These are phyloP conservation scores for Coemansia sp. DNA, from an alignment of 192 early-diverging fungal genomes.

Conservation along the genomic window DNA sequence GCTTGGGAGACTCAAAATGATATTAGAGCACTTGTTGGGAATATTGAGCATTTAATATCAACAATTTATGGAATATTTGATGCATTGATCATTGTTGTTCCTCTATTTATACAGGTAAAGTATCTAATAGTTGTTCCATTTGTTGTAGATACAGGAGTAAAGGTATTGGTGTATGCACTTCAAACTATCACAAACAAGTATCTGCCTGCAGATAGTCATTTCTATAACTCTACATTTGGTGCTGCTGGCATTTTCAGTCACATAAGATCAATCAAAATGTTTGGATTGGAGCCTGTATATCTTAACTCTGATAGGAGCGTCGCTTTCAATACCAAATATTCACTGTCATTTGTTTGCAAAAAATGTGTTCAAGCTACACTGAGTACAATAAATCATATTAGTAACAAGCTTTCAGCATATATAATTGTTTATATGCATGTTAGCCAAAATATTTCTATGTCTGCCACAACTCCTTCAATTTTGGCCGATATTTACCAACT, in stretches of 20 bases:
- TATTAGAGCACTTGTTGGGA: too few species aligned
- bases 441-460: background rate
- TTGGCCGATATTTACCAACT: constrained; percentile 18
- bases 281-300: background rate
- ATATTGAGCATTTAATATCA: too few species aligned
- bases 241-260: background rate
- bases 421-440: constrained; percentile 4
- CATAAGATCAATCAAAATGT: background rate
- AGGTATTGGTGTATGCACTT: background rate
- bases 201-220: too few species aligned
- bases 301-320: background rate
- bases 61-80: too few species aligned
- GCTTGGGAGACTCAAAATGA: too few species aligned
- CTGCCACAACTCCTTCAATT: background rate
- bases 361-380: background rate
- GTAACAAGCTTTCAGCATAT: background rate
- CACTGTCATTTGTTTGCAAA: too few species aligned
- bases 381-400: too few species aligned
- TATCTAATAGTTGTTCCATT: background rate
- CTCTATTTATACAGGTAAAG: too few species aligned
- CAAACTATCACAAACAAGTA: background rate
- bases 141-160: too few species aligned
- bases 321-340: background rate
- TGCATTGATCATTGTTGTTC: too few species aligned
- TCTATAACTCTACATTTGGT: too few species aligned